Percentiles rank a stretch among this genome's conserved stretches.
Evolutionary conservation across 2,329 filamentous ascomycete species (phyloP).

Genomic region (Colletotrichum sp.): DNA sequence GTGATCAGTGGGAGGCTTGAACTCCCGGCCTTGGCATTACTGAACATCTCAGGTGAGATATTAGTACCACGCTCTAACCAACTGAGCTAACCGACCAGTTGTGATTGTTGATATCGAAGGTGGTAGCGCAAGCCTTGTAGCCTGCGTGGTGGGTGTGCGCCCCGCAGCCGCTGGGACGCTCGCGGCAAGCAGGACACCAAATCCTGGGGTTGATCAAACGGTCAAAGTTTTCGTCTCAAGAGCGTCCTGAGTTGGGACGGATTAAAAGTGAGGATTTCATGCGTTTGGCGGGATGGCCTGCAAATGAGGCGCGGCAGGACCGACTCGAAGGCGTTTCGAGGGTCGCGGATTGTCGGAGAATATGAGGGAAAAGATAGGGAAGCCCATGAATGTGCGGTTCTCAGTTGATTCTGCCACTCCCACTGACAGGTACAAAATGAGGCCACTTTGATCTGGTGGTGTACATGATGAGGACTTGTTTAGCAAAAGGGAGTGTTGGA

Average conservation of each 20-base stretch:
- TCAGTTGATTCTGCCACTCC: background rate
- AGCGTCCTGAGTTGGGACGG: background rate
- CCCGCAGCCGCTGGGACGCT: background rate
- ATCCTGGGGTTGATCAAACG: background rate
- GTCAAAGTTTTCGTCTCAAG: background rate
- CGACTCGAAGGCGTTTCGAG: background rate
- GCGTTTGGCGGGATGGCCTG: background rate
- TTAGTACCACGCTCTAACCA: slow-evolving; percentile 11
- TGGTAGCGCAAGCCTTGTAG: background rate
- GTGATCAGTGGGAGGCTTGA: slow-evolving; percentile 7
- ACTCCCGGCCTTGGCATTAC: slow-evolving; percentile 8
- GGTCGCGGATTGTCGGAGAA: background rate
- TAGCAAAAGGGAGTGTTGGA: background rate
- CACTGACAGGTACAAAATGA: background rate
- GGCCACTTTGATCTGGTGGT: background rate
- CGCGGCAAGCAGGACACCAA: background rate
- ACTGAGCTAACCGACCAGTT: slow-evolving; percentile 4
- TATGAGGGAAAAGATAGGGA: background rate
- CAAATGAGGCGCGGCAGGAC: background rate
- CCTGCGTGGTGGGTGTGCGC: background rate
- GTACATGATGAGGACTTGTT: background rate
- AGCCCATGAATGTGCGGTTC: background rate
- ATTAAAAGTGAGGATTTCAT: background rate
- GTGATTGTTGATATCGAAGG: rapidly evolving
- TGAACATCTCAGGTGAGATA: background rate